Evolutionary conservation across 768 basidiomycete genomes (phyloP), one percentile per base, ranked within the genome.

Genomic region (Calocybe indica): DNA sequence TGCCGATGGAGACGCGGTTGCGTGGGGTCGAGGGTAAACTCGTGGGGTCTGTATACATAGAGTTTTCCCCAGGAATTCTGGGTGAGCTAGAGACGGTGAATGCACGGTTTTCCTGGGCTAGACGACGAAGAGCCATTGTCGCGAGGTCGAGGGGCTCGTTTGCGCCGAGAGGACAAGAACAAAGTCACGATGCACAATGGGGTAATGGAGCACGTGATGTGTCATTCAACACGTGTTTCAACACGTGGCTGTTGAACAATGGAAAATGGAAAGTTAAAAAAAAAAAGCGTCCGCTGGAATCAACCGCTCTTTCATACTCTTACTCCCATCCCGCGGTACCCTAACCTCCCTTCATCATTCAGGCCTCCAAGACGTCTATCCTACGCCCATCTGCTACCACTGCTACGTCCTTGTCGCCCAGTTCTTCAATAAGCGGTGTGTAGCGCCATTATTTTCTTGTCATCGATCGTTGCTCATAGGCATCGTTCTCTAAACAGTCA

Each of bases 341-440:
- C 49, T 52, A 55, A 57, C 55, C 51, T 59, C 56, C 58, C 58
- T 62, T 55, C 68, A 67, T 58, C 68, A 71, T 53, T 52, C 45
- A 48, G 32, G 44, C 52, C 51, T 61, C 57, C 70, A 76, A 79
- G 66, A 82, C 87, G 79, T 86, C 88, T 63, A 80, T 79, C 57
- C 71, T 79, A 65, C 78, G 77, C 56, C 59, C 68, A 22, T 22
- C 22, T 50, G 62, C 73, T 15, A 62, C 62, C 46, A 79, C 84
- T 47, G 69, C 78, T 49, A 79, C 81, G 58, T 85, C 86, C 76
- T 74, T 89, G 77, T 88, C 88, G 78, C 85, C 88, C 49, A 74
- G 72, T 64, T 73, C 73, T 52, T 77, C 75, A 53, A 70, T 74
- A 55, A 76, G 74, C 68, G 71, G 74, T 76, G 54, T 47, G 65